Percentiles rank a stretch among this genome's conserved stretches.
phyloP scores from a whole-genome alignment of 257 asterid species.

The Solanum ahanhuiri region DNA sequence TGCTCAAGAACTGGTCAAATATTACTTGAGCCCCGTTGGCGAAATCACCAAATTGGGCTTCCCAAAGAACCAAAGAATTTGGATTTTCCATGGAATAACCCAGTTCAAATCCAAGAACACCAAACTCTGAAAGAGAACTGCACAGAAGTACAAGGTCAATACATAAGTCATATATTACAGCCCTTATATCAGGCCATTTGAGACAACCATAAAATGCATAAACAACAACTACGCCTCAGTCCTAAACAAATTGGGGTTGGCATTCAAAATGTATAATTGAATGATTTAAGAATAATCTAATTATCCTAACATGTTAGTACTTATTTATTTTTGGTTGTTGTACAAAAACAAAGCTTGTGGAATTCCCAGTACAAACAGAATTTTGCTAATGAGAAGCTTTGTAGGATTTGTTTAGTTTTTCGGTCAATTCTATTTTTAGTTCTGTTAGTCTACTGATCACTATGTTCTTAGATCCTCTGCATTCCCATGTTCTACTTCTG shows the following conservation, averaged over 20 bases:
- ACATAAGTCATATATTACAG: not conserved
- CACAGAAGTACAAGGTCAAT: not conserved
- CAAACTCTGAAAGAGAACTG: constrained; percentile 96
- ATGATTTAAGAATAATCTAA: not conserved
- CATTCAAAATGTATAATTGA: not conserved
- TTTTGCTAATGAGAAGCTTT: not conserved
- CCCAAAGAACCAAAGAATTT: constrained; percentile 87
- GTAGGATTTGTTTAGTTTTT: not conserved
- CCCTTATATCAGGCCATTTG: not conserved
- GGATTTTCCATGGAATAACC: constrained; percentile 99
- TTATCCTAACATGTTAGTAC: not conserved
- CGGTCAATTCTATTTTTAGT: not conserved
- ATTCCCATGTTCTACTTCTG: not conserved
- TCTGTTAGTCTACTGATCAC: not conserved
- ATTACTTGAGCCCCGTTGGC: constrained; percentile 92
- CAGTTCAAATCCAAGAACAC: constrained; percentile 84
- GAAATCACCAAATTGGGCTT: constrained; percentile 97
- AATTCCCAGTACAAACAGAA: not conserved
- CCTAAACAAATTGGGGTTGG: not conserved
- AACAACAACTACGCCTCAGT: not conserved
- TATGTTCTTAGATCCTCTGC: not conserved
- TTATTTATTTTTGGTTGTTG: not conserved
- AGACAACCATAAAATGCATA: not conserved
- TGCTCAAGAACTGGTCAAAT: constrained; percentile 88
- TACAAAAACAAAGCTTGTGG: not conserved